Percentiles rank a stretch among this genome's conserved stretches.
These are phyloP conservation scores for Diplotaxis tenuifolia DNA, from an alignment of 345 rosid genomes.

Conservation along the genomic window DNA sequence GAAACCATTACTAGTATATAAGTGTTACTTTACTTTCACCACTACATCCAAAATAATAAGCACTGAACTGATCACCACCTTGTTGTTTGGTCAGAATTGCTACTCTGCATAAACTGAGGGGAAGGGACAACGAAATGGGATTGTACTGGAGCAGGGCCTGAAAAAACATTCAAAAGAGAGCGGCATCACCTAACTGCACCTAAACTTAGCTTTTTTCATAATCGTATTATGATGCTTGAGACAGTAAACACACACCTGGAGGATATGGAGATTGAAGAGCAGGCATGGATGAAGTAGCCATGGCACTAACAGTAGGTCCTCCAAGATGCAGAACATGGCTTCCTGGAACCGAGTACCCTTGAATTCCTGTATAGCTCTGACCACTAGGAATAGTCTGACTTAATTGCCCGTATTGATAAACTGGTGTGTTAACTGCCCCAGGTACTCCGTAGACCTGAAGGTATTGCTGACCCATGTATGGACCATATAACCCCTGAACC, in stretches of 20 bases:
- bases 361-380: conserved; percentile 63
- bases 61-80: conserved; percentile 45
- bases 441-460: conserved; percentile 80
- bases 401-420: conserved; percentile 68
- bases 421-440: conserved; percentile 56
- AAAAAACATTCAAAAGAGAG: conserved; percentile 1
- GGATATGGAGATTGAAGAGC: conserved; percentile 73
- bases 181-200: conserved; percentile 1
- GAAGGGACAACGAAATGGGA: conserved; percentile 65
- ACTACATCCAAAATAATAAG: not conserved
- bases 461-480: conserved; percentile 75
- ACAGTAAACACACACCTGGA: conserved; percentile 44
- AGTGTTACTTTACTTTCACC: not conserved
- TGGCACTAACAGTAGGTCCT: conserved; percentile 56
- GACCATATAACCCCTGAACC: conserved; percentile 62
- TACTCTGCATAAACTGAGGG: conserved; percentile 72
- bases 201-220: not conserved
- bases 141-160: conserved; percentile 45
- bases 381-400: conserved; percentile 62
- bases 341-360: conserved; percentile 77
- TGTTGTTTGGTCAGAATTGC: conserved; percentile 76
- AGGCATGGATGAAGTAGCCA: conserved; percentile 66
- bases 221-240: not conserved
- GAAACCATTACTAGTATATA: conserved; percentile 22
- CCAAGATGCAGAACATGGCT: conserved; percentile 75